phyloP scores from a whole-genome alignment of 129 eudicot species.

The Artemisia tridentata region DNA sequence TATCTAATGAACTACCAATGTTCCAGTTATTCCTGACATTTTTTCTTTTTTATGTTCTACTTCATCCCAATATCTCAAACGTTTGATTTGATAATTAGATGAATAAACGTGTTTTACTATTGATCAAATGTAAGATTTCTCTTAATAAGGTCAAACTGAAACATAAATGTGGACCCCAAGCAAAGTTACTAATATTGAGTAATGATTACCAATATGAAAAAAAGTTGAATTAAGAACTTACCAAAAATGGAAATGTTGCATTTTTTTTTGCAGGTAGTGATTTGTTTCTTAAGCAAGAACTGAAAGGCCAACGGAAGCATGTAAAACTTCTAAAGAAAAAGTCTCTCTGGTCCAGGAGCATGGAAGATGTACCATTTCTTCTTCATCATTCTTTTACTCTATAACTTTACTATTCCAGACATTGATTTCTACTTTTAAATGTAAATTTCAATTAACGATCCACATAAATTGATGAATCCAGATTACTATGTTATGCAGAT shows the following conservation, averaged over 20 bases:
- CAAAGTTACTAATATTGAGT: background rate
- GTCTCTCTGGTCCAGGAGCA: constrained; percentile 79
- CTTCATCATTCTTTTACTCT: background rate
- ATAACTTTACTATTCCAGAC: background rate
- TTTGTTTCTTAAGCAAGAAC: constrained; percentile 37
- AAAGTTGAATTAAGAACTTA: background rate
- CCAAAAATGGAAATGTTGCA: constrained; percentile 4
- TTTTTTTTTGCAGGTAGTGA: constrained; percentile 38
- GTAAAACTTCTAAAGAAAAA: constrained; percentile 71
- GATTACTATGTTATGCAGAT: constrained; percentile 44
- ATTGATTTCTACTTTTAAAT: constrained; percentile 13
- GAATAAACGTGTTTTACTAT: background rate
- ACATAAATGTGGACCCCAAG: background rate
- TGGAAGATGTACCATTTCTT: constrained; percentile 74
- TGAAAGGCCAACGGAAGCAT: constrained; percentile 64
- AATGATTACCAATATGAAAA: background rate
- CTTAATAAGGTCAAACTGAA: background rate
- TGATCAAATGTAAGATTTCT: background rate
- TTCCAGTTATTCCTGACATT: background rate
- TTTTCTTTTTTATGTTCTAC: no score
- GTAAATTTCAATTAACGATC: background rate
- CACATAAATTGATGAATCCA: constrained; percentile 12
- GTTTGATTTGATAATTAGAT: constrained; percentile 7
- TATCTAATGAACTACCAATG: background rate
- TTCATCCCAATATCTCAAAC: background rate